Evolutionary conservation across 768 basidiomycete genomes (phyloP).

Genomic region (Pleurotus tuoliensis): DNA sequence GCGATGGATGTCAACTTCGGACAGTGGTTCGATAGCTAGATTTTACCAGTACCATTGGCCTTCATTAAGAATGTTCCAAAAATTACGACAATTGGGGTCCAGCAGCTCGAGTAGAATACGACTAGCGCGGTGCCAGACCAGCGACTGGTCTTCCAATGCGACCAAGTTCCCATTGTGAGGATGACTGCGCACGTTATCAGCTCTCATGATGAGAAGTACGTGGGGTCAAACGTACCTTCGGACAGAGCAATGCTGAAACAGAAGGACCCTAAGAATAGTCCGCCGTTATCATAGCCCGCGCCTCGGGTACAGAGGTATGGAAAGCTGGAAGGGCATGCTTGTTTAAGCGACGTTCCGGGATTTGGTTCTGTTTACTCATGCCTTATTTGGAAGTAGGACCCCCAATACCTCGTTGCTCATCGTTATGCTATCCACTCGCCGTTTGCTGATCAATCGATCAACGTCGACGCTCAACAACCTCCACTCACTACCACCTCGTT

Average conservation of each 20-base stretch:
- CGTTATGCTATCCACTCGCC: too few species aligned
- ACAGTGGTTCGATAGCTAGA: neutral
- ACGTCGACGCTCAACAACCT: too few species aligned
- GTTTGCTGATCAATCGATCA: too few species aligned
- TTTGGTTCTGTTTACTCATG: too few species aligned
- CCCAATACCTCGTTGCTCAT: too few species aligned
- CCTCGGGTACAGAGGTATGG: too few species aligned
- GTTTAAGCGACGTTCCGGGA: too few species aligned
- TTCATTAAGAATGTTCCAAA: neutral
- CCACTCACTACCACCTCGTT: too few species aligned
- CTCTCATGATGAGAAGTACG: neutral
- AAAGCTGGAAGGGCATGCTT: too few species aligned
- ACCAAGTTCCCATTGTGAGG: neutral
- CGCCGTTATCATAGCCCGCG: too few species aligned
- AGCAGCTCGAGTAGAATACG: neutral
- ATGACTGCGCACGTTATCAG: neutral
- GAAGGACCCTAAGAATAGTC: neutral
- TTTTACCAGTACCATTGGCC: neutral
- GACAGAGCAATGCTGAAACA: neutral
- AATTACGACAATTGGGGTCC: neutral
- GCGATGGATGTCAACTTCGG: neutral
- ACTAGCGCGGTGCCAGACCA: neutral
- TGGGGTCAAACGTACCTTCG: neutral
- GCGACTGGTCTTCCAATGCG: neutral
- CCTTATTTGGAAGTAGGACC: too few species aligned